Base-by-base conservation (phyloP, 1,284 basidiomycete species). In the Somion occarium region DNA sequence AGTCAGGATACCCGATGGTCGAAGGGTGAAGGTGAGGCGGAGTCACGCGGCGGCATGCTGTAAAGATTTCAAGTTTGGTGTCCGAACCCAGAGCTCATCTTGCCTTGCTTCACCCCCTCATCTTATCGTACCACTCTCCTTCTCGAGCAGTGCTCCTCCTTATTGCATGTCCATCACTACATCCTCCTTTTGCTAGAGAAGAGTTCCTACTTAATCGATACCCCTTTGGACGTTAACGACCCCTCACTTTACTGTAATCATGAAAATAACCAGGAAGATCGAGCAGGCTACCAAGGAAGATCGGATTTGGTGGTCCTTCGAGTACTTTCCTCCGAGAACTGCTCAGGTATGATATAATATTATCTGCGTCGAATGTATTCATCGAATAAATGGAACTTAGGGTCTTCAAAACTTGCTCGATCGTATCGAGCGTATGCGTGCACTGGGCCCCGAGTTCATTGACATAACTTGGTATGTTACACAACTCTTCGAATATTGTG, bases 391-490 rank as follows among this genome's bases (percentile, higher is more conserved):
- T 39, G 2, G 12, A 20, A 37, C 4, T 19, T 58, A 94, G 90
- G 93, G 93, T 60, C 74, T 96, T 25, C 91, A 95, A 83, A 98
- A 98, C 68, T 75, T 98, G 25, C 75, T 93, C 54, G 96, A 98
- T 71, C 93, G 96, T 63, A 96, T 98, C 72, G 94, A 98, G 71
- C 91, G 97, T 60, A 99, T 99, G 96, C 82, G 93, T 53, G 82
- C 84, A 22, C 74, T 98, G 43, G 97, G 97, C 3, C 97, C 97
- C 15, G 96, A 97, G 71, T 99, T 98, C 66, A 91, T 98, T 62
- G 95, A 99, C 69, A 97, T 99, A 65, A 99, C 95, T 66, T 98
- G 92, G 94, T 86, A 55, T 56, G 79, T 64, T 22, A 23, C 4
- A 7, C 30, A 34, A 34, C 15, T 34, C 30, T 15, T 34, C 15